Evolutionary conservation across 2,329 filamentous ascomycete genomes (phyloP).

Genomic region (Berkeleyomyces rouxiae): DNA sequence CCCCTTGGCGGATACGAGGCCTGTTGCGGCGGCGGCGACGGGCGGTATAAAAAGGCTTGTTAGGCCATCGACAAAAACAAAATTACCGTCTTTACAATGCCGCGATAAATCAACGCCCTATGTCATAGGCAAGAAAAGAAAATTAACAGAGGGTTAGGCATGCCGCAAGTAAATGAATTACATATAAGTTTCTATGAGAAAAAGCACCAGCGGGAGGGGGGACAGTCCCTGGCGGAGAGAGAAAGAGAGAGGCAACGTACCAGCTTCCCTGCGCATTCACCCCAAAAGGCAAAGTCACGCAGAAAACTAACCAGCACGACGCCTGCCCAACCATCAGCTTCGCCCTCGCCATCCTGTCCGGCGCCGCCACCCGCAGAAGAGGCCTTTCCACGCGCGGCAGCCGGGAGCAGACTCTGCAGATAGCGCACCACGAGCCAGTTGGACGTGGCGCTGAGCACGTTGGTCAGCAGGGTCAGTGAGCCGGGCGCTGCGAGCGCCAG

Average conservation of each 20-base stretch:
- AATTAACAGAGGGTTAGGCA: background rate
- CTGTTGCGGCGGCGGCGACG: background rate
- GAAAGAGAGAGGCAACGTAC: slow-evolving; percentile 23
- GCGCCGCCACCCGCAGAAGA: no score
- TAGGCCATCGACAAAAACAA: slow-evolving; percentile 63
- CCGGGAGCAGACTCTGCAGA: slow-evolving; percentile 29
- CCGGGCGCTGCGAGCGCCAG: slow-evolving; percentile 39
- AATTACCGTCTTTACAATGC: slow-evolving; percentile 37
- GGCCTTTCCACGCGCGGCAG: slow-evolving; percentile 5
- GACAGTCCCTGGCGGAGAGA: background rate
- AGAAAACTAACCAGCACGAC: slow-evolving; percentile 74
- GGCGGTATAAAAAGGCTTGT: slow-evolving; percentile 32
- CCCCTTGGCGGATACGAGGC: slow-evolving; percentile 11
- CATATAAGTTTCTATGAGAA: no score
- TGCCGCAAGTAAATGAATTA: background rate
- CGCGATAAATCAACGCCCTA: slow-evolving; percentile 56
- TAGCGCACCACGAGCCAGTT: slow-evolving; percentile 50
- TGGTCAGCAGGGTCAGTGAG: slow-evolving; percentile 50
- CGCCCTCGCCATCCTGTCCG: slow-evolving; percentile 9
- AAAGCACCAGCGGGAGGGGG: no score
- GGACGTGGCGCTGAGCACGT: slow-evolving; percentile 44
- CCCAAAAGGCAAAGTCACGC: slow-evolving; percentile 65
- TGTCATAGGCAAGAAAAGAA: background rate
- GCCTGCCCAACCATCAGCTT: slow-evolving; percentile 22
- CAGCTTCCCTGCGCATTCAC: slow-evolving; percentile 48